Conservation (phyloP, 208 protist species). For the Leishmania turanica region DNA sequence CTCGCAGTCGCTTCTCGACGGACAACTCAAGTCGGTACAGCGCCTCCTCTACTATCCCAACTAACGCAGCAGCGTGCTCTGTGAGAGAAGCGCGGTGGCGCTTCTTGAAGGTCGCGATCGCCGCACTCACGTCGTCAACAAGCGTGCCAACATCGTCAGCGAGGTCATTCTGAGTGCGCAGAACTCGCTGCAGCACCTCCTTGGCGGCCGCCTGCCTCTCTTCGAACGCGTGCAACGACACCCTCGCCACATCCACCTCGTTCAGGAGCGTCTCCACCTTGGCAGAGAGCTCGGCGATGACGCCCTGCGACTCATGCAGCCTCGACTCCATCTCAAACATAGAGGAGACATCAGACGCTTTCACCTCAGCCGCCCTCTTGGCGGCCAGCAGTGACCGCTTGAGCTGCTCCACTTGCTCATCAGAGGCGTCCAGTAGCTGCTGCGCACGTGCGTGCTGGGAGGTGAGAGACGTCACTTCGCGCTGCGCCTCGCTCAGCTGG, state of each 20-base stretch:
- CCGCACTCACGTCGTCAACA: neutral
- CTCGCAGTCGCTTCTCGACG: slow-evolving; percentile 15
- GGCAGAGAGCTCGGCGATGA: slow-evolving; percentile 16
- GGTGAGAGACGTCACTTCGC: slow-evolving; percentile 33
- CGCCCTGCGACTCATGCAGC: slow-evolving; percentile 41
- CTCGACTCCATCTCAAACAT: slow-evolving; percentile 59
- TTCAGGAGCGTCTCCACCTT: slow-evolving; percentile 21
- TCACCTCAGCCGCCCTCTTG: slow-evolving; percentile 55
- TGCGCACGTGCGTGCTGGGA: slow-evolving; percentile 23
- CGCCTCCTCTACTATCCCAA: neutral
- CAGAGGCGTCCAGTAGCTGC: slow-evolving; percentile 32
- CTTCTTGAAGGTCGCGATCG: neutral
- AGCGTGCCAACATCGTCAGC: slow-evolving; percentile 15
- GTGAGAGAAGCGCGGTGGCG: neutral
- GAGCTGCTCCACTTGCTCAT: slow-evolving; percentile 40
- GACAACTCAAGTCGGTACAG: slow-evolving; percentile 8
- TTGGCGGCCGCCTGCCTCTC: slow-evolving; percentile 11
- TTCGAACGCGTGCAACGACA: slow-evolving; percentile 12
- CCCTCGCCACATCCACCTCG: slow-evolving; percentile 1
- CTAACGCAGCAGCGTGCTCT: neutral
- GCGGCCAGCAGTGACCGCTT: slow-evolving; percentile 44
- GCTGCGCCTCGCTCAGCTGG: slow-evolving; percentile 20
- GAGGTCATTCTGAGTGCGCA: slow-evolving; percentile 13
- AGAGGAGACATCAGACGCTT: slow-evolving; percentile 42
- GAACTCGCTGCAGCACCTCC: slow-evolving; percentile 15